Base-by-base conservation (phyloP, 2,329 filamentous ascomycete genomes). In the Metarhizium sp. region DNA sequence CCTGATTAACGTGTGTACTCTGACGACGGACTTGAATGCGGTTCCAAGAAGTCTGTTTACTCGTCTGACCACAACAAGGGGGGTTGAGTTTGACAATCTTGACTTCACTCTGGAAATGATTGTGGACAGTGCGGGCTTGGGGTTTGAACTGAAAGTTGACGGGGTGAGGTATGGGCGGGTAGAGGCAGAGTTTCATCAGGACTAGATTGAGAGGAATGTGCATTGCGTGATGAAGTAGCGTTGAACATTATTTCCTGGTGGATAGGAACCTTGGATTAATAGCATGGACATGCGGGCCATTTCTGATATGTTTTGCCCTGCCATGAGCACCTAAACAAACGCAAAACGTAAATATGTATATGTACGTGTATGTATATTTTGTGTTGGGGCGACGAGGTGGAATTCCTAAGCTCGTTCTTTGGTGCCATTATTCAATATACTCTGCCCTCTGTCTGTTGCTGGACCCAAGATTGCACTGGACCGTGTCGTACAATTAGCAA, bases 31-130 rank as follows among this genome's bases (percentile, higher is more conserved):
- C 64, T 73, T 92, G 13, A 85, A 84, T 51, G 86, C 86, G 0
- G 88, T 92, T 18, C 88, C 88, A 1, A 80, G 85, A 60, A 84
- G 78, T 57, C 67, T 91, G 11, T 92, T 92, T 64, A 90, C 87
- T 1, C 73, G 86, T 14, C 70, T 92, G 59, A 91, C 87, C 16
- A 92, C 88, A 13, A 92, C 88, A 2, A 78, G 87, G 54, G 88
- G 88, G 1, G 84, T 90, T 5, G 88, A 90, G 69, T 92, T 92
- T 70, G 86, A 90, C 62, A 91, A 90, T 60, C 73, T 92, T 34
- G 87, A 92, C 65, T 92, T 92, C 58, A 89, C 87, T 11, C 79
- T 92, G 6, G 87, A 91, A 72, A 90, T 92, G 87, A 85, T 86
- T 61, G 87, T 92, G 47, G 85, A 90, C 65, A 89, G 85, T 62